A percentile compares a stretch with the other conserved stretches of the same genome.
Evolutionary conservation across 768 basidiomycete genomes (phyloP).

Genomic region (Tylopilus intermedius): DNA sequence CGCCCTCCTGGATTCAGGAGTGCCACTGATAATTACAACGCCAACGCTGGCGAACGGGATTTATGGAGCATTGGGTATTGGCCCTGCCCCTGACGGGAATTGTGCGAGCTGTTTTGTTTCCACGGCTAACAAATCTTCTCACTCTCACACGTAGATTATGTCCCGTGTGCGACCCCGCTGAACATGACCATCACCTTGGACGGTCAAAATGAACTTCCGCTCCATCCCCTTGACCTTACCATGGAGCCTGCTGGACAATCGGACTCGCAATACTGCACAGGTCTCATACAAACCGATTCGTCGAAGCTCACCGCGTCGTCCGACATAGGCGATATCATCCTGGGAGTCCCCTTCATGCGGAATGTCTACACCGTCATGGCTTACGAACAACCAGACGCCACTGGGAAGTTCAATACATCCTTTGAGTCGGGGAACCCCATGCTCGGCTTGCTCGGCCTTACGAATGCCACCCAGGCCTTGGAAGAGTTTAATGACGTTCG

Average conservation of each 20-base stretch:
- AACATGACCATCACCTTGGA: slow-evolving; percentile 69
- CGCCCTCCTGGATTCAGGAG: slow-evolving; percentile 71
- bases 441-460: slow-evolving; percentile 61
- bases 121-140: slow-evolving; percentile 9
- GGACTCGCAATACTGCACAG: slow-evolving; percentile 47
- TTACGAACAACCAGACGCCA: slow-evolving; percentile 43
- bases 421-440: slow-evolving; percentile 31
- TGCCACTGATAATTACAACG: slow-evolving; percentile 62
- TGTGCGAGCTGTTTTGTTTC: slow-evolving; percentile 41
- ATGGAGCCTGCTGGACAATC: slow-evolving; percentile 41
- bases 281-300: slow-evolving; percentile 61
- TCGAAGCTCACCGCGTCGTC: slow-evolving; percentile 34
- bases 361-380: slow-evolving; percentile 77
- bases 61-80: slow-evolving; percentile 67
- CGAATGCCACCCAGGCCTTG: slow-evolving; percentile 56
- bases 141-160: slow-evolving; percentile 49
- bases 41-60: slow-evolving; percentile 63
- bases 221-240: slow-evolving; percentile 77
- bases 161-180: slow-evolving; percentile 65
- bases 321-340: slow-evolving; percentile 60
- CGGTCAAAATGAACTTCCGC: slow-evolving; percentile 47
- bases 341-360: slow-evolving; percentile 74
- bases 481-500: slow-evolving; percentile 68
- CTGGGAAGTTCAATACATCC: slow-evolving; percentile 41
- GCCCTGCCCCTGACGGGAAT: slow-evolving; percentile 53